Conservation (phyloP, 352 stramenopile species). For the Globisporangium spiculum region DNA sequence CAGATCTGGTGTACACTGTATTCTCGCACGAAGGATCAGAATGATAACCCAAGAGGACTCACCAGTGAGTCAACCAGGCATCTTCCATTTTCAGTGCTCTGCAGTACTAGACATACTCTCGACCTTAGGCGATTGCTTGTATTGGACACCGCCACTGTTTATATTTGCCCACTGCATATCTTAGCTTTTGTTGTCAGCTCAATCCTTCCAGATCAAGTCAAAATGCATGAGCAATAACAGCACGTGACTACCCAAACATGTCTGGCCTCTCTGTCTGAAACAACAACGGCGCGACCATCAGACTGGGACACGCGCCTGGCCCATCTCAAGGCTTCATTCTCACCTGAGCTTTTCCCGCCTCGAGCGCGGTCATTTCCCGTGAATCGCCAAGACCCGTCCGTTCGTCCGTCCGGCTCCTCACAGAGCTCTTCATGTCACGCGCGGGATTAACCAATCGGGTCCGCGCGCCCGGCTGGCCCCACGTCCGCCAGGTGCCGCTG, state of each 20-base stretch:
- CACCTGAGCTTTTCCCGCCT: conserved; percentile 1
- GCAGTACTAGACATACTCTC: not conserved
- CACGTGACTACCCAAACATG: not conserved
- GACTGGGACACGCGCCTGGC: conserved; percentile 12
- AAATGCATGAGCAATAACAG: not conserved
- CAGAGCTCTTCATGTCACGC: conserved; percentile 6
- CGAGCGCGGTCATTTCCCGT: not conserved
- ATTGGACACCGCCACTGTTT: not conserved
- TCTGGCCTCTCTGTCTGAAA: not conserved
- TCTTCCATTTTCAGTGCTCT: not conserved
- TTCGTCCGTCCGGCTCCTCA: not conserved
- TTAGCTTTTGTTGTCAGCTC: not conserved
- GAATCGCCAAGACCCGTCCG: not conserved
- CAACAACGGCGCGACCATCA: not conserved
- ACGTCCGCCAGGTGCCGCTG: conserved; percentile 3
- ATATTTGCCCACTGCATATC: not conserved
- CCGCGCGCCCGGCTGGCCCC: not conserved
- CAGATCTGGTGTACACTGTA: not conserved
- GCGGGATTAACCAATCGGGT: conserved; percentile 13
- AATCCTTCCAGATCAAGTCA: not conserved
- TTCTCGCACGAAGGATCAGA: not conserved
- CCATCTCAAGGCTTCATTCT: conserved; percentile 13
- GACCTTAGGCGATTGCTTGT: not conserved
- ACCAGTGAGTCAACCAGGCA: not conserved
- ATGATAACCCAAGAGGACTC: not conserved